Evolutionary conservation across 2,329 filamentous ascomycete genomes (phyloP).

Genomic region (Fusarium anguioides): DNA sequence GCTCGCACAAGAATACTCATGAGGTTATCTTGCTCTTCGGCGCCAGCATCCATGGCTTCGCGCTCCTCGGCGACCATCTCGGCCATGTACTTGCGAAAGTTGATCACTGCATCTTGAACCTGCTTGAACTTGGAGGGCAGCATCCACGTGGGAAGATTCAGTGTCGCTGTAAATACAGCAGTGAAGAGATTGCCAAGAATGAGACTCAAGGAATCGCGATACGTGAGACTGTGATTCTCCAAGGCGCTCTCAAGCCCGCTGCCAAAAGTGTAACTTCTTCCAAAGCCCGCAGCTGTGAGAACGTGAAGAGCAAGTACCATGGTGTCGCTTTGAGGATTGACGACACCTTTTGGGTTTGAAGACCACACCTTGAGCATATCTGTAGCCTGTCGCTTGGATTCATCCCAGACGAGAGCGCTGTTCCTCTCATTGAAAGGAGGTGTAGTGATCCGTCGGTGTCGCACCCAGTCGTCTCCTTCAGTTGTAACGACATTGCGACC

Average conservation of each 20-base stretch:
- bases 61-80: constrained; percentile 35
- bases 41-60: constrained; percentile 18
- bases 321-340: constrained; percentile 32
- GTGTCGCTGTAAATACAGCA: constrained; percentile 28
- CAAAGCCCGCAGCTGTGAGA: constrained; percentile 36
- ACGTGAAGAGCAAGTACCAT: constrained; percentile 38
- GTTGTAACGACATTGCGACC: constrained; percentile 37
- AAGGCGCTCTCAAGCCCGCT: constrained; percentile 14
- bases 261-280: constrained; percentile 33
- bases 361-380: constrained; percentile 38
- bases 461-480: constrained; percentile 36
- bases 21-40: constrained; percentile 22
- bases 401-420: constrained; percentile 35
- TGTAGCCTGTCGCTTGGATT: constrained; percentile 23
- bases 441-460: constrained; percentile 34
- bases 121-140: constrained; percentile 30
- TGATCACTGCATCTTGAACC: constrained; percentile 30
- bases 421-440: constrained; percentile 40
- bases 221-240: constrained; percentile 31
- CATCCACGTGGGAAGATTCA: constrained; percentile 25
- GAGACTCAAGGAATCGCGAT: constrained; percentile 26
- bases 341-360: constrained; percentile 14
- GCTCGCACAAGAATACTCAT: constrained; percentile 39
- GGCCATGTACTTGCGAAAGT: constrained; percentile 37
- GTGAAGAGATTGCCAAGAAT: constrained; percentile 34